phyloP scores from a whole-genome alignment of 192 early-diverging fungal species.

The Podila minutissima region DNA sequence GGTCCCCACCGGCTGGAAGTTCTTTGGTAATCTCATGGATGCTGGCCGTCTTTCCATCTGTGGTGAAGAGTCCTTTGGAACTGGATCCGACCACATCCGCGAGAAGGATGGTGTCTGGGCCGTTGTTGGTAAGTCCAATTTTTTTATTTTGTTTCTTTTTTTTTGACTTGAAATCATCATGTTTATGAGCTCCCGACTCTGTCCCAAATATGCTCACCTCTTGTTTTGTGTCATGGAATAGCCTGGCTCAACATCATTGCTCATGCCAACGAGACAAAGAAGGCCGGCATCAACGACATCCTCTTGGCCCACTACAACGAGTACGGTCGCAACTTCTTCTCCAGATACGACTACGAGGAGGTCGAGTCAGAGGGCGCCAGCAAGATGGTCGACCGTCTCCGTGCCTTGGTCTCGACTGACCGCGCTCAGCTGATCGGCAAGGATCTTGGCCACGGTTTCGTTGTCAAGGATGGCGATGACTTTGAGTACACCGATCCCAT shows the following conservation, averaged over 20 bases:
- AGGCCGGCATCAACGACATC: conserved; percentile 78
- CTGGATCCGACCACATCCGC: conserved; percentile 97
- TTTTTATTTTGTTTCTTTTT: neutral
- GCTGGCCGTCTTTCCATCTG: conserved; percentile 93
- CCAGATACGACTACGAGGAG: conserved; percentile 97
- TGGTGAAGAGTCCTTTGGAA: conserved; percentile 98
- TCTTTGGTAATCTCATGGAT: conserved; percentile 99
- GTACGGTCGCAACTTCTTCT: conserved; percentile 98
- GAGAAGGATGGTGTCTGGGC: conserved; percentile 99
- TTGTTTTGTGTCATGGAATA: conserved; percentile 10
- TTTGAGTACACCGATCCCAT: conserved; percentile 97
- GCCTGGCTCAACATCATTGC: conserved; percentile 98
- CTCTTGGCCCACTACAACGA: conserved; percentile 80
- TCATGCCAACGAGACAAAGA: conserved; percentile 66
- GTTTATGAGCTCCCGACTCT: neutral
- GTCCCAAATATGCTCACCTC: neutral
- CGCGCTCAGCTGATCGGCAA: conserved; percentile 66
- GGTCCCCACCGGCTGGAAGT: conserved; percentile 95
- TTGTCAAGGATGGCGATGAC: conserved; percentile 79
- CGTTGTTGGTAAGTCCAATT: conserved; percentile 69
- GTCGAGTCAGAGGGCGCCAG: conserved; percentile 83
- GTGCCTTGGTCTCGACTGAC: conserved; percentile 57
- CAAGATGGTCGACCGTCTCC: conserved; percentile 82
- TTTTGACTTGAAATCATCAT: neutral
- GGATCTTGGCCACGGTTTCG: conserved; percentile 69